phyloP scores from a whole-genome alignment of 306 rosid genomes.

The Lathyrus aphaca region DNA sequence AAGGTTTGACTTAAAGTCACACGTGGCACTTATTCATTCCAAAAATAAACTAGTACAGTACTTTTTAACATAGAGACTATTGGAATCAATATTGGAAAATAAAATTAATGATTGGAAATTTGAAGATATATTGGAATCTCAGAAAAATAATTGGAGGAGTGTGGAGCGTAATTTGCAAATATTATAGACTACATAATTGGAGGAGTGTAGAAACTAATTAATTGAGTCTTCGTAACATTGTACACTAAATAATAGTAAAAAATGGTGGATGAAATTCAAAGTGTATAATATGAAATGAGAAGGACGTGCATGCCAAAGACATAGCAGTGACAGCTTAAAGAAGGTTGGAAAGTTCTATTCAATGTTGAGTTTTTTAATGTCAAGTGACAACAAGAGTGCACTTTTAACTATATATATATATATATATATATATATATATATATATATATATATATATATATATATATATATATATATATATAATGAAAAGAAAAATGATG shows the following conservation, averaged over 20 bases:
- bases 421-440: no score
- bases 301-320: constrained; percentile 5
- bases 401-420: not conserved
- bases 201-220: not conserved
- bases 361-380: not conserved
- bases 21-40: not conserved
- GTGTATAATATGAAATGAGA: constrained; percentile 8
- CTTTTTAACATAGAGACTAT: not conserved
- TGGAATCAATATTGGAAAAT: no score
- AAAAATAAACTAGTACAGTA: not conserved
- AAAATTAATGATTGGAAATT: not conserved
- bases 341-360: not conserved
- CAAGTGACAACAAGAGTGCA: not conserved
- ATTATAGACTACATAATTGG: not conserved
- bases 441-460: no score
- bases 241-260: no score
- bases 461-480: no score
- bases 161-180: not conserved
- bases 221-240: not conserved
- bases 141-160: not conserved
- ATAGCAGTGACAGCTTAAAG: not conserved
- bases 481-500: no score
- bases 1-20: not conserved
- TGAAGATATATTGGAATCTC: not conserved
- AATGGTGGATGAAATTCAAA: not conserved